Evolutionary conservation across 2,329 filamentous ascomycete species (phyloP).

Genomic region (Pezizomycotina sp.): DNA sequence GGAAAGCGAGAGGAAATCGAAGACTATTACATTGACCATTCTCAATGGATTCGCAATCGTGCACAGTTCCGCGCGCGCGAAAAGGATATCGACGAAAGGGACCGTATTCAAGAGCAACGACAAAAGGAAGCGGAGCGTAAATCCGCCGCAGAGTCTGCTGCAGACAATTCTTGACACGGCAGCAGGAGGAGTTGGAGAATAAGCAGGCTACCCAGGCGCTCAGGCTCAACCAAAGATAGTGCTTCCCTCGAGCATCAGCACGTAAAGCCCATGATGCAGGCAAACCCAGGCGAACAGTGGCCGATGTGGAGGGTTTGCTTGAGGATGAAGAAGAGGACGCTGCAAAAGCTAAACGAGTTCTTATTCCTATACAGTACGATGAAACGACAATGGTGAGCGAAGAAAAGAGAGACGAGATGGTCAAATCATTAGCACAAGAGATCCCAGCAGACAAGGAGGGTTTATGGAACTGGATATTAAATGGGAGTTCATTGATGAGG

Average conservation of each 20-base stretch:
- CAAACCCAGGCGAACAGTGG: conserved; percentile 55
- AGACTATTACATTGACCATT: conserved; percentile 75
- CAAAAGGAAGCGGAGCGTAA: conserved; percentile 52
- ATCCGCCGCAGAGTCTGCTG: conserved; percentile 51
- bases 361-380: conserved; percentile 71
- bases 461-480: conserved; percentile 82
- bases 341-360: conserved; percentile 50
- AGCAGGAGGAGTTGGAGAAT: conserved; percentile 55
- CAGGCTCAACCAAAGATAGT: conserved; percentile 46
- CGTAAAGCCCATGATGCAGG: conserved; percentile 43
- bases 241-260: conserved; percentile 74
- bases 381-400: conserved; percentile 58
- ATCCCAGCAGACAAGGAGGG: conserved; percentile 77
- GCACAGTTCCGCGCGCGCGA: conserved; percentile 57
- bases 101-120: conserved; percentile 60
- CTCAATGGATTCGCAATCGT: conserved; percentile 69
- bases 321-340: conserved; percentile 86
- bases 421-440: conserved; percentile 66
- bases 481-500: conserved; percentile 79
- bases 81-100: conserved; percentile 59
- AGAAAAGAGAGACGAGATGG: conserved; percentile 59
- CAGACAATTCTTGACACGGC: conserved; percentile 80
- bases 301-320: conserved; percentile 82
- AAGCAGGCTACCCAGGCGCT: conserved; percentile 14
- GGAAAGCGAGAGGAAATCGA: conserved; percentile 54